phyloP scores from a whole-genome alignment of 176 grass and related monocot species.

The Avena eriantha region DNA sequence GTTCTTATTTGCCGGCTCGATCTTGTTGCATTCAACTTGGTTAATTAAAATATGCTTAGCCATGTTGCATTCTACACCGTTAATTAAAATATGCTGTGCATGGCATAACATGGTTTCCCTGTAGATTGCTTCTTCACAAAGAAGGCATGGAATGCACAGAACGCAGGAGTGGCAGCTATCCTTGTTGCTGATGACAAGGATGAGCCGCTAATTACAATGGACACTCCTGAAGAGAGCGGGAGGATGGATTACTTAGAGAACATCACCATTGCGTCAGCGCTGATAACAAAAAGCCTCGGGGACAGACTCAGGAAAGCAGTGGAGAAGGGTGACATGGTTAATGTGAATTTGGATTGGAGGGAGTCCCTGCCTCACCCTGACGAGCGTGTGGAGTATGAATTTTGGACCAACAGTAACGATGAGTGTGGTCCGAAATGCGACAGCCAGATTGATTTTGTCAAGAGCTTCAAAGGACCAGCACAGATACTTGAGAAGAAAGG shows the following conservation, averaged over 20 bases:
- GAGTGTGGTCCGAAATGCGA: constrained; percentile 92
- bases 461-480: constrained; percentile 82
- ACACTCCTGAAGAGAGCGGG: constrained; percentile 70
- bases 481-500: constrained; percentile 89
- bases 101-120: background rate
- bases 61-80: background rate
- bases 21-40: background rate
- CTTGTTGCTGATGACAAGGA: constrained; percentile 90
- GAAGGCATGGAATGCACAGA: constrained; percentile 94
- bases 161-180: constrained; percentile 77
- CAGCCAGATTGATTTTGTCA: constrained; percentile 87
- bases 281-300: constrained; percentile 75
- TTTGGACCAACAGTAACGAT: constrained; percentile 93
- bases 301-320: constrained; percentile 73
- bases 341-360: constrained; percentile 91
- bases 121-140: constrained; percentile 90
- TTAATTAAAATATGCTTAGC: background rate
- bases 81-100: background rate
- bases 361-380: constrained; percentile 90
- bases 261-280: constrained; percentile 81
- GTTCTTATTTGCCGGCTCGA: constrained; percentile 18
- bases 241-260: constrained; percentile 67
- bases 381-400: constrained; percentile 87
- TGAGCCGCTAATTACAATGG: constrained; percentile 93
- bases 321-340: constrained; percentile 77